These are phyloP conservation scores for Metrosideros polymorpha DNA, from an alignment of 441 rosid species.

Conservation along the genomic window DNA sequence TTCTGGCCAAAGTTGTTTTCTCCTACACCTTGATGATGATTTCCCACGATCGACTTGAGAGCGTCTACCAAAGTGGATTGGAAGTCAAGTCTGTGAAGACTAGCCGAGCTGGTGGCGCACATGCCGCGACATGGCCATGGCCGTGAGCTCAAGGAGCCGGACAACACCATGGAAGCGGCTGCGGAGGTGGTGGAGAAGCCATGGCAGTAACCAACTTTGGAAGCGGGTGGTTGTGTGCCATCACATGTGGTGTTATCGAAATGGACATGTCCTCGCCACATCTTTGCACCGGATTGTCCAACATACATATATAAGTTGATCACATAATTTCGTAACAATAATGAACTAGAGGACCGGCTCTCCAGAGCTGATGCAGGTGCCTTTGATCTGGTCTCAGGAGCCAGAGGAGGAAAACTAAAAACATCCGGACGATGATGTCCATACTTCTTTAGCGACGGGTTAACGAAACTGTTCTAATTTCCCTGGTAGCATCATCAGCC, in stretches of 20 bases:
- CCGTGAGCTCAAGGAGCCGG: background rate
- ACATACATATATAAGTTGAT: background rate
- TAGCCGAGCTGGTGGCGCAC: background rate
- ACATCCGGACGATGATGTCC: too few species aligned
- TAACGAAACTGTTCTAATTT: too few species aligned
- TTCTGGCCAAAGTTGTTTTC: too few species aligned
- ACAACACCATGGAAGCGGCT: background rate
- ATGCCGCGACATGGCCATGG: background rate
- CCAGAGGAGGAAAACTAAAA: too few species aligned
- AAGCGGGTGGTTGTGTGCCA: slow-evolving; percentile 2
- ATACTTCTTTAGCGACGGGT: too few species aligned
- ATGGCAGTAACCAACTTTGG: background rate
- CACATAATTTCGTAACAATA: background rate
- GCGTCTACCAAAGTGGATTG: background rate
- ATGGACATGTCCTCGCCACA: slow-evolving; percentile 1
- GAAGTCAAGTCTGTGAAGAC: background rate
- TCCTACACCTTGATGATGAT: background rate
- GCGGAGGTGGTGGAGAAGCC: slow-evolving; percentile 3
- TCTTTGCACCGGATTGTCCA: slow-evolving; percentile 40
- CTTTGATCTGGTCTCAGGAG: too few species aligned
- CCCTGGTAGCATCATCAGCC: too few species aligned
- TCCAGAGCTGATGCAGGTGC: background rate
- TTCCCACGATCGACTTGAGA: slow-evolving; percentile 1
- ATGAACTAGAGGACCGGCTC: background rate
- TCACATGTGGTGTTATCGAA: slow-evolving; percentile 1